Evolutionary conservation across 129 eudicot species (phyloP).

Genomic region (Ambrosia trifida): DNA sequence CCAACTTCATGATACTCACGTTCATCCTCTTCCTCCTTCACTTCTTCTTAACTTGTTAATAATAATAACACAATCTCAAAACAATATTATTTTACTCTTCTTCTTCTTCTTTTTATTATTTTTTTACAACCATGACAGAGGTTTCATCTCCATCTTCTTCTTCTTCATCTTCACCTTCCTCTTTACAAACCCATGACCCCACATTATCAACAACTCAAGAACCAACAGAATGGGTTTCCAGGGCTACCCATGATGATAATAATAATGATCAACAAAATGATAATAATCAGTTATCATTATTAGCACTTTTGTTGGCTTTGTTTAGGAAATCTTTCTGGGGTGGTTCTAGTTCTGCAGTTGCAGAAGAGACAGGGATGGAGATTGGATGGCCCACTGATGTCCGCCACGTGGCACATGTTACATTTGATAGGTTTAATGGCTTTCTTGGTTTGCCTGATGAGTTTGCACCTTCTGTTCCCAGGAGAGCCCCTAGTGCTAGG

Average conservation of each 20-base stretch:
- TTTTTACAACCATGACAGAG: conserved; percentile 39
- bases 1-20: conserved; percentile 34
- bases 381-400: conserved; percentile 83
- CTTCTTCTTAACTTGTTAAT: background rate
- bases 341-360: conserved; percentile 30
- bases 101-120: conserved; percentile 1
- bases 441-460: conserved; percentile 92
- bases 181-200: conserved; percentile 29
- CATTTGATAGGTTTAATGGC: conserved; percentile 81
- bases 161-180: conserved; percentile 38
- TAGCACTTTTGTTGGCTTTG: conserved; percentile 60
- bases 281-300: conserved; percentile 56
- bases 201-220: conserved; percentile 34
- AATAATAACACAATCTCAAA: background rate
- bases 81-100: conserved; percentile 23
- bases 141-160: conserved; percentile 56
- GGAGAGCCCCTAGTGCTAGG: conserved; percentile 93
- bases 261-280: conserved; percentile 32
- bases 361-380: conserved; percentile 50
- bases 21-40: conserved; percentile 15
- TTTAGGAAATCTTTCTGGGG: conserved; percentile 71
- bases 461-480: conserved; percentile 75
- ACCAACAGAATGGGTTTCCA: conserved; percentile 27
- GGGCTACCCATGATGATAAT: conserved; percentile 3
- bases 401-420: conserved; percentile 82